These are phyloP conservation scores for Cenococcum geophilum DNA, from an alignment of 495 filamentous ascomycete genomes.

Conservation along the genomic window DNA sequence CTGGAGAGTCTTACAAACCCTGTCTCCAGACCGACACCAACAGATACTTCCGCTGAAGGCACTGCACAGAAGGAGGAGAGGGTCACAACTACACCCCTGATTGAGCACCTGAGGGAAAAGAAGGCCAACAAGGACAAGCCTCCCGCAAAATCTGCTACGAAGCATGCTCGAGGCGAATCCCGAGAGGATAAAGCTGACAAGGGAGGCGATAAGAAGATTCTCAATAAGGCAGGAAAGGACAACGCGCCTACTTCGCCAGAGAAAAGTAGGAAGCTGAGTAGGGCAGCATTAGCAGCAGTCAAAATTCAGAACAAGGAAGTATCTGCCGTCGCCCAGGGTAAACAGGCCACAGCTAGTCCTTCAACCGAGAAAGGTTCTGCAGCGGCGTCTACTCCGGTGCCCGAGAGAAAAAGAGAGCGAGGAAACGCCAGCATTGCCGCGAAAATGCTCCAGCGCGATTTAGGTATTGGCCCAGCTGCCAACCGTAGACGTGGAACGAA, in stretches of 20 bases:
- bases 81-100: constrained; percentile 74
- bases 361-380: constrained; percentile 25
- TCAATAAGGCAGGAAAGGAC: constrained; percentile 29
- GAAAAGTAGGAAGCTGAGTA: constrained; percentile 43
- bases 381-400: constrained; percentile 35
- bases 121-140: constrained; percentile 81
- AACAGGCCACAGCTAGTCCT: constrained; percentile 18
- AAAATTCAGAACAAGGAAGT: constrained; percentile 68
- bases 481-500: constrained; percentile 46
- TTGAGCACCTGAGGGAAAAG: constrained; percentile 85
- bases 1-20: constrained; percentile 81
- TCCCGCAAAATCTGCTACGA: constrained; percentile 43
- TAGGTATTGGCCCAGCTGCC: constrained; percentile 60
- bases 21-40: constrained; percentile 47
- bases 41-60: constrained; percentile 49
- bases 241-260: constrained; percentile 37
- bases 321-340: constrained; percentile 40
- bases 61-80: constrained; percentile 55
- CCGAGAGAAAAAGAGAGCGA: constrained; percentile 56
- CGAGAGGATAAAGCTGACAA: constrained; percentile 57
- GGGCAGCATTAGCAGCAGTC: constrained; percentile 58
- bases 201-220: constrained; percentile 43
- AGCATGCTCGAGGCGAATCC: constrained; percentile 40
- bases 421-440: constrained; percentile 71
- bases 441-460: constrained; percentile 81